Base-by-base conservation (phyloP, 495 filamentous ascomycete genomes). In the Penicillium simplicissimum region DNA sequence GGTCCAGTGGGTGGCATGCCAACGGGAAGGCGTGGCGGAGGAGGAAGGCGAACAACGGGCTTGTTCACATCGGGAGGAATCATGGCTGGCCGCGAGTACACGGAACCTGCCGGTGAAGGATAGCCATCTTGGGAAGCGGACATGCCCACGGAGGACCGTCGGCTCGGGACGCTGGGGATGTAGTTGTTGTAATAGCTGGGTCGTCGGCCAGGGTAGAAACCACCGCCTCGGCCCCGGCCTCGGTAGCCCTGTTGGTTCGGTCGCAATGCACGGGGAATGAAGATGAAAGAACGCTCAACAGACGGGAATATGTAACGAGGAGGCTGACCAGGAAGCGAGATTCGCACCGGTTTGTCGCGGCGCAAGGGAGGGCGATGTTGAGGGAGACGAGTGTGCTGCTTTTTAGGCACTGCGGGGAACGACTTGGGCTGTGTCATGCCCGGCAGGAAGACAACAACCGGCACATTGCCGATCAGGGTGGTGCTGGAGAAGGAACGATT, bases 331-430 rank as follows among this genome's bases (percentile, higher is more conserved):
- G 95, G 95, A 45, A 99, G 81, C 28, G 93, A 97, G 58, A 99
- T 91, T 47, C 95, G 88, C 31, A 98, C 95, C 13, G 96, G 96
- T 69, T 98, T 99, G 74, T 99, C 95, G 48, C 95, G 90, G 52
- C 95, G 90, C 36, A 99, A 83, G 35, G 95, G 95, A 54, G 95
- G 96, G 9, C 95, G 88, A 74, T 98, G 95, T 67, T 97, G 91
- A 60, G 95, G 95, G 35, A 99, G 84, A 60, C 92, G 92, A 28
- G 92, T 96, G 72, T 99, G 92, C 61, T 92, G 87, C 69, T 88
- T 91, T 53, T 93, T 84, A 52, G 89, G 85, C 48, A 96, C 85
- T 35, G 85, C 82, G 25, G 89, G 73, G 66, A 93, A 91, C 42
- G 81, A 70, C 55, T 90, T 85, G 3, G 92, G 85, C 28, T 83